phyloP scores from a whole-genome alignment of 2,329 filamentous ascomycete genomes.

The Exophiala sp. region DNA sequence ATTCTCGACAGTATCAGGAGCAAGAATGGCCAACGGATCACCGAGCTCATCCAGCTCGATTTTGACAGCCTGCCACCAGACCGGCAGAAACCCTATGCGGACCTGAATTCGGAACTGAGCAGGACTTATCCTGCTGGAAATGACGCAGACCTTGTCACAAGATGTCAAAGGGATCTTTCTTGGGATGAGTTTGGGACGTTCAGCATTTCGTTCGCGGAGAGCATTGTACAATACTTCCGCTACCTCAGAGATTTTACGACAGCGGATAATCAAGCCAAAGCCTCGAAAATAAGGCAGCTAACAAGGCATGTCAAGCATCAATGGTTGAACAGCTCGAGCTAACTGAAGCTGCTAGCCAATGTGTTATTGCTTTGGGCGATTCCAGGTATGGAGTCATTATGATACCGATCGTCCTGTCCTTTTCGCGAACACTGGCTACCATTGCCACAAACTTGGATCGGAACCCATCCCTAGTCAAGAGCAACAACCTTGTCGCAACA shows the following conservation, averaged over 20 bases:
- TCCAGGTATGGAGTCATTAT: slow-evolving; percentile 76
- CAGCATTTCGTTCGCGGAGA: slow-evolving; percentile 25
- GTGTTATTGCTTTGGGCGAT: slow-evolving; percentile 76
- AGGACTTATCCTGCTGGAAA: slow-evolving; percentile 19
- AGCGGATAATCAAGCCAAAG: slow-evolving; percentile 25
- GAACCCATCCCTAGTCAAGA: slow-evolving; percentile 68
- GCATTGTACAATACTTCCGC: slow-evolving; percentile 28
- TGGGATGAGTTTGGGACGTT: slow-evolving; percentile 25
- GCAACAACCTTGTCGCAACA: slow-evolving; percentile 39
- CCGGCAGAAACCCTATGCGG: slow-evolving; percentile 24
- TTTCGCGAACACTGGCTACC: slow-evolving; percentile 74
- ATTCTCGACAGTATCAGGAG: slow-evolving; percentile 20
- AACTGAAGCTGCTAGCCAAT: slow-evolving; percentile 56
- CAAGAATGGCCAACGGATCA: slow-evolving; percentile 25
- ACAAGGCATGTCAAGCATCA: slow-evolving; percentile 20
- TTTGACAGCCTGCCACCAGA: slow-evolving; percentile 24
- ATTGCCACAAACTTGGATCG: slow-evolving; percentile 82
- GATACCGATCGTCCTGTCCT: slow-evolving; percentile 75
- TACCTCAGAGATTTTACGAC: slow-evolving; percentile 27
- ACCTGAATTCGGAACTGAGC: slow-evolving; percentile 26
- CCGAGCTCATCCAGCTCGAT: slow-evolving; percentile 27
- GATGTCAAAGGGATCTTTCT: slow-evolving; percentile 23
- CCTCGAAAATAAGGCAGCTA: slow-evolving; percentile 25
- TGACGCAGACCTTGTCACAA: slow-evolving; percentile 19
- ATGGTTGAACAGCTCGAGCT: neutral